Percentiles rank a stretch among this genome's conserved stretches.
phyloP scores from a whole-genome alignment of 2,329 filamentous ascomycete genomes.

The Calonectria pseudoreteaudii region DNA sequence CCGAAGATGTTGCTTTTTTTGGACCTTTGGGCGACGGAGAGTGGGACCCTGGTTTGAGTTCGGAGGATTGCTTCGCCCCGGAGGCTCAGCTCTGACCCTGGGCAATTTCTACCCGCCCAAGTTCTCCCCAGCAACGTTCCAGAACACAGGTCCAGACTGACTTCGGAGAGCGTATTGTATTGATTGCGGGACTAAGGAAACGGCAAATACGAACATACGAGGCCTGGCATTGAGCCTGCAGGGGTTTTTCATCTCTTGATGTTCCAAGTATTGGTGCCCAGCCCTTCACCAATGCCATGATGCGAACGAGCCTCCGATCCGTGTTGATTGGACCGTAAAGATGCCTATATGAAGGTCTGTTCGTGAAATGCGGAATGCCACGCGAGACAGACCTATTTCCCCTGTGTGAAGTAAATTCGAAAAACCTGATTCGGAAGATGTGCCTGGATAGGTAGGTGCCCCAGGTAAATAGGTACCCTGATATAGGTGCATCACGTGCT shows the following conservation, averaged over 20 bases:
- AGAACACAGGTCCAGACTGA: background rate
- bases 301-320: background rate
- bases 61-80: slow-evolving; percentile 14
- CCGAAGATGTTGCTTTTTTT: background rate
- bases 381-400: background rate
- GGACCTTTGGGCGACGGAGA: background rate
- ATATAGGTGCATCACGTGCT: slow-evolving; percentile 36
- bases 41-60: background rate
- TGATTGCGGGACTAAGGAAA: background rate
- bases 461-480: background rate
- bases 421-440: background rate
- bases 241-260: background rate
- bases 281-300: background rate
- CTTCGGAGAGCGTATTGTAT: background rate
- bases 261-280: background rate
- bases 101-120: background rate
- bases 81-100: background rate
- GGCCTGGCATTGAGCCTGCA: background rate
- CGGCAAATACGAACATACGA: background rate
- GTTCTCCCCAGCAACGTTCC: background rate
- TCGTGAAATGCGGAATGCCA: background rate
- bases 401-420: background rate
- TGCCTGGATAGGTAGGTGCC: background rate
- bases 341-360: background rate
- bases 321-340: background rate